A percentile compares a stretch with the other conserved stretches of the same genome.
These are phyloP conservation scores for Starmerella etchellsii DNA, from an alignment of 805 yeast species.

Conservation along the genomic window DNA sequence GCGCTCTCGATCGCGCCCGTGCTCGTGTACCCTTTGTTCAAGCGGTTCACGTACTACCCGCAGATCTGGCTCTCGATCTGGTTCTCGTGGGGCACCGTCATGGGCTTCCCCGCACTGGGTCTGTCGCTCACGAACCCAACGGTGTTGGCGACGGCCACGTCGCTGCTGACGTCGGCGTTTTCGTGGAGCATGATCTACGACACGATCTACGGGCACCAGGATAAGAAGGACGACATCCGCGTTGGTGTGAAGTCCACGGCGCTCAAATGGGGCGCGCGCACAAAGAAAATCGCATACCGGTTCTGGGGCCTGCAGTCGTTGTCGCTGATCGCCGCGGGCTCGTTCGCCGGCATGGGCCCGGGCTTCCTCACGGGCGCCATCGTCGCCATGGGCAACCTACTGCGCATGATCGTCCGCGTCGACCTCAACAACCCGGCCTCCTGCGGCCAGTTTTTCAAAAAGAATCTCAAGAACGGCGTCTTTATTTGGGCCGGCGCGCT, in stretches of 20 bases:
- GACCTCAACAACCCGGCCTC: conserved; percentile 64
- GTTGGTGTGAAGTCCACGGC: conserved; percentile 97
- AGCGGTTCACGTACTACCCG: conserved; percentile 91
- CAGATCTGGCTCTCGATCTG: conserved; percentile 70
- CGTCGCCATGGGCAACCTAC: conserved; percentile 55
- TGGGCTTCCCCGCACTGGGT: conserved; percentile 95
- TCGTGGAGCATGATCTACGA: conserved; percentile 95
- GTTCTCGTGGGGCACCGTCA: conserved; percentile 86
- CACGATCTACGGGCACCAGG: conserved; percentile 96
- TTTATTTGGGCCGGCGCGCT: conserved; percentile 27
- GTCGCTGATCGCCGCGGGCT: conserved; percentile 53
- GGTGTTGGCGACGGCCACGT: conserved; percentile 29
- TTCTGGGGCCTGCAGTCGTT: conserved; percentile 57
- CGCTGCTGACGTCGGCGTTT: conserved; percentile 63
- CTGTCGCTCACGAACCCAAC: conserved; percentile 65
- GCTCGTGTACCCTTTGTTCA: conserved; percentile 81
- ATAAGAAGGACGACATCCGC: conserved; percentile 68
- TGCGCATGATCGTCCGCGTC: conserved; percentile 56
- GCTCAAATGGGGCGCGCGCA: conserved; percentile 75
- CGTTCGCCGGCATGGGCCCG: conserved; percentile 71
- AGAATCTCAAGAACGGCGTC: conserved; percentile 55
- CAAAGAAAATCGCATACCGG: conserved; percentile 56
- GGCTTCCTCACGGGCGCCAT: conserved; percentile 57
- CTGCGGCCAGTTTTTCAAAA: conserved; percentile 72
- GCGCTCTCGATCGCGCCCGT: conserved; percentile 69